Percentiles rank a stretch among this genome's conserved stretches.
These are phyloP conservation scores for Solanum chiquidenum DNA, from an alignment of 257 asterid genomes.

Conservation along the genomic window DNA sequence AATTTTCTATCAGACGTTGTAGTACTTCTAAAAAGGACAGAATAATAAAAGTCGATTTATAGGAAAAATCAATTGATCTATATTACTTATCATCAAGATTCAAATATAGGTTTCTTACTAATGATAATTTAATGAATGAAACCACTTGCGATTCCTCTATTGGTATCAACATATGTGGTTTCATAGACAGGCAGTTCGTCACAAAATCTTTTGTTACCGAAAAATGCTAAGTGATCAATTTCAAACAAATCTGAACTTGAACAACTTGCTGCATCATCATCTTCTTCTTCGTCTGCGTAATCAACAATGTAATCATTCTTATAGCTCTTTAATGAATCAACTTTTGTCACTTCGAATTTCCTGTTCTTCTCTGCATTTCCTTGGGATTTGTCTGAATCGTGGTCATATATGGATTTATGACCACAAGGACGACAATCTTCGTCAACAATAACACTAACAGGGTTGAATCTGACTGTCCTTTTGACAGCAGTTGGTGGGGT, in stretches of 20 bases:
- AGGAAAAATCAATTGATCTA: background rate
- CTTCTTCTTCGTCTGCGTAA: background rate
- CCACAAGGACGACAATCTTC: conserved; percentile 54
- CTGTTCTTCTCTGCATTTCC: conserved; percentile 15
- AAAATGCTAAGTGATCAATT: conserved; percentile 49
- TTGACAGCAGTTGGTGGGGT: conserved; percentile 21
- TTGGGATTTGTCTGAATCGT: conserved; percentile 13
- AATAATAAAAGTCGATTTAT: background rate
- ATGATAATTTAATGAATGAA: conserved; percentile 28
- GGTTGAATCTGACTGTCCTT: conserved; percentile 61
- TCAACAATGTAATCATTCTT: background rate
- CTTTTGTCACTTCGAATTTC: conserved; percentile 8
- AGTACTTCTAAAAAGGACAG: background rate
- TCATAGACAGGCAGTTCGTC: conserved; percentile 86
- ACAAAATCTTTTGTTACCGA: conserved; percentile 36
- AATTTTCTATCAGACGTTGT: background rate
- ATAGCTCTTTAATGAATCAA: conserved; percentile 6
- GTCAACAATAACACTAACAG: conserved; percentile 54
- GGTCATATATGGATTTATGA: conserved; percentile 18
- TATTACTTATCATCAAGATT: background rate
- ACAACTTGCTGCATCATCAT: conserved; percentile 51
- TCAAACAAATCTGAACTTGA: conserved; percentile 84
- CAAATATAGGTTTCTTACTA: background rate
- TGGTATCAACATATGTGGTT: conserved; percentile 45
- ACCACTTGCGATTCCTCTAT: conserved; percentile 41